Evolutionary conservation across 83 land plant genomes (phyloP), one percentile per base, ranked within the genome.

Genomic region (Isoetes engelmannii): DNA sequence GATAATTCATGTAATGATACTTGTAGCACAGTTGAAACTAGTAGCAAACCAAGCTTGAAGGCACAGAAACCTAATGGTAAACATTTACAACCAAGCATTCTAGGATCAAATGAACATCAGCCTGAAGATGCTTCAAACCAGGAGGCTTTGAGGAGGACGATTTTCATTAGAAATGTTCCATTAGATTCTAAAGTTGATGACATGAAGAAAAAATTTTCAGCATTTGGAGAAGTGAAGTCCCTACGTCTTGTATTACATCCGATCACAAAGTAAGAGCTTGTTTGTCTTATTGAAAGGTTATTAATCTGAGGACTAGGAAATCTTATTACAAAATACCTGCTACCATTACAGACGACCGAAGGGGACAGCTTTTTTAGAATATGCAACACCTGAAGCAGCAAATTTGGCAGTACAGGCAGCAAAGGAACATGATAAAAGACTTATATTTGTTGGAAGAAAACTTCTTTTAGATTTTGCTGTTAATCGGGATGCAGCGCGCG

Each of bases 341-440:
- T 51, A 17, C 55, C 55, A 1, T 58, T 45, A 20, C 77, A 93
- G 99, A 86, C 83, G 91, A 49, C 94, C 94, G 59, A 88, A 69
- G 64, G 99, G 99, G 44, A 88, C 89, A 68, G 99, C 91, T 18
- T 95, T 95, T 70, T 64, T 95, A 59, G 89, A 85, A 77, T 95
- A 84, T 70, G 75, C 61, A 47, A 72, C 84, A 6, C 42, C 20
- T 45, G 85, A 79, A 67, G 91, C 80, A 48, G 97, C 86, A 20
- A 80, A 82, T 71, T 86, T 84, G 51, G 87, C 90, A 48, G 75
- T 88, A 61, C 49, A 82, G 44, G 87, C 99, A 10, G 90, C 91
- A 48, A 78, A 76, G 61, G 55, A 72, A 44, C 49, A 37, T 43
- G 60, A 70, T 15, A 47, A 64, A 44, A 89, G 97, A 20, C 80